These are phyloP conservation scores for Chaetomium sp. DNA, from an alignment of 2,329 filamentous ascomycete genomes.

Conservation along the genomic window DNA sequence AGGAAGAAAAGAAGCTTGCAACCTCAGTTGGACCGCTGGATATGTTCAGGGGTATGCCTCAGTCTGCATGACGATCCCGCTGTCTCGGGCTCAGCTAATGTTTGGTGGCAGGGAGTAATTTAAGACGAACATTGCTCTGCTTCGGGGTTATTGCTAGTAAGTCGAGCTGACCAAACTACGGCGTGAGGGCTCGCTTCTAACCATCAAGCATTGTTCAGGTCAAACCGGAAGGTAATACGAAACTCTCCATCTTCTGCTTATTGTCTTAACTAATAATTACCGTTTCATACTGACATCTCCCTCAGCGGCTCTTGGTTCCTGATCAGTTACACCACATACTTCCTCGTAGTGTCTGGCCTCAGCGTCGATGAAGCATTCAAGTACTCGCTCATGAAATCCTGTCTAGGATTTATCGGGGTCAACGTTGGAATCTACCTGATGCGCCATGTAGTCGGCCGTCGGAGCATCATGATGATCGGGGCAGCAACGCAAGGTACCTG, in stretches of 20 bases:
- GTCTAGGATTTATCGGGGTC: constrained; percentile 42
- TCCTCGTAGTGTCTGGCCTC: constrained; percentile 37
- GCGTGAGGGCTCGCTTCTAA: not conserved
- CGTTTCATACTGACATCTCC: not conserved
- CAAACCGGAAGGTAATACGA: constrained; percentile 7
- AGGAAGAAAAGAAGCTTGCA: constrained; percentile 4
- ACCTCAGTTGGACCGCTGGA: constrained; percentile 25
- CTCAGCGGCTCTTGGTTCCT: constrained; percentile 42
- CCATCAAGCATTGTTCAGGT: not conserved
- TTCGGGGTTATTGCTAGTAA: constrained; percentile 38
- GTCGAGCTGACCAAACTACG: not conserved
- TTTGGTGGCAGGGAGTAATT: constrained; percentile 33
- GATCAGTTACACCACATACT: constrained; percentile 46
- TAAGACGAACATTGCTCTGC: constrained; percentile 44
- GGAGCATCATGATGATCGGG: constrained; percentile 42
- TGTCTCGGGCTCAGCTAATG: not conserved
- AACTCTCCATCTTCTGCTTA: not conserved
- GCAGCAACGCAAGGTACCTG: constrained; percentile 37
- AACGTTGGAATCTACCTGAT: constrained; percentile 44
- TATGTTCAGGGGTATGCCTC: constrained; percentile 30
- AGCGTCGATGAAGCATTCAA: constrained; percentile 39
- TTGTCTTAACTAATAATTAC: not conserved
- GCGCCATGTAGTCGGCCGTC: constrained; percentile 39
- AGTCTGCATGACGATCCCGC: not conserved
- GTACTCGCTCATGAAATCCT: constrained; percentile 44